Percentiles rank a stretch among this genome's conserved stretches.
phyloP scores from a whole-genome alignment of 805 yeast species.

The Candida orba region DNA sequence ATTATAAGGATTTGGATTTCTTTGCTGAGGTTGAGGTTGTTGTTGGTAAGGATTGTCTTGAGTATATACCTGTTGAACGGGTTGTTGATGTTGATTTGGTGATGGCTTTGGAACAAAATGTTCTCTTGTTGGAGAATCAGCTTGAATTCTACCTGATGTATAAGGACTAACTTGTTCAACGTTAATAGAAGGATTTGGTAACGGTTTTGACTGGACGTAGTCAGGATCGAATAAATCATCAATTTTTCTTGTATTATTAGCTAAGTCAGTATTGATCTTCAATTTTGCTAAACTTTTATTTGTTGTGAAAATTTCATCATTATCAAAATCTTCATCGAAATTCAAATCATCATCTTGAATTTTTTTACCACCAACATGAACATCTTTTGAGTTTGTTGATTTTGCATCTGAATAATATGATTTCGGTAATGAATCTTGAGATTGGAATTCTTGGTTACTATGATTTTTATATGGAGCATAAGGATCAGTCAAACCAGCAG shows the following conservation, averaged over 20 bases:
- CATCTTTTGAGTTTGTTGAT: conserved; percentile 1
- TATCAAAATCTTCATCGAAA: conserved; percentile 23
- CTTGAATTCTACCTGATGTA: conserved; percentile 1
- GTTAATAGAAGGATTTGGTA: conserved; percentile 1
- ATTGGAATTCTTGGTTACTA: not conserved
- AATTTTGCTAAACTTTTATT: conserved; percentile 6
- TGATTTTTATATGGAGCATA: conserved; percentile 6
- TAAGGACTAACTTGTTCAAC: not conserved
- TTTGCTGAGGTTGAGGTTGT: conserved; percentile 2
- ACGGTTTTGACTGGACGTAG: not conserved
- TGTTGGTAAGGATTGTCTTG: not conserved
- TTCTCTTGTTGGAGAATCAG: not conserved
- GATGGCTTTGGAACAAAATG: no score
- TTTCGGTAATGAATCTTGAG: conserved; percentile 5
- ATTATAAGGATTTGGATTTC: conserved; percentile 7
- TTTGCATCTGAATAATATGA: conserved; percentile 4
- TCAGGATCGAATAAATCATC: conserved; percentile 24
- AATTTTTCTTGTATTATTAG: conserved; percentile 6
- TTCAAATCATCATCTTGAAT: conserved; percentile 5
- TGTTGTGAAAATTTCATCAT: conserved; percentile 22
- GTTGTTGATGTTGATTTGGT: no score
- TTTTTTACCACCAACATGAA: not conserved
- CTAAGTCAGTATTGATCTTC: conserved; percentile 12
- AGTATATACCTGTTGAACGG: no score
- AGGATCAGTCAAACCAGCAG: conserved; percentile 7